These are phyloP conservation scores for Ceratocystis alfenasii DNA, from an alignment of 2,329 filamentous ascomycete genomes.

Conservation along the genomic window DNA sequence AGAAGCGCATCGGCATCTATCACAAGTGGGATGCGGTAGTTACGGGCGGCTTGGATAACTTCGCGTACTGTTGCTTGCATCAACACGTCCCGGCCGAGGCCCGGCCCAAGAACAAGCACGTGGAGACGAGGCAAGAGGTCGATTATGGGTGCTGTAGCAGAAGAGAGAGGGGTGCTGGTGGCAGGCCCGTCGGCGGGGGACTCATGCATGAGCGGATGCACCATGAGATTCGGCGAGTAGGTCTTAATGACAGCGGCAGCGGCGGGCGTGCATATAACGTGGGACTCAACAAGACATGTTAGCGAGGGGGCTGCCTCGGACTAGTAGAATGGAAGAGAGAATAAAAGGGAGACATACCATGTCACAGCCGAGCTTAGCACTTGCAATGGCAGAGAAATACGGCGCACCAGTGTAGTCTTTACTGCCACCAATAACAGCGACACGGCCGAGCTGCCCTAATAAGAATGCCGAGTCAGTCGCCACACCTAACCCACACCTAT, in stretches of 20 bases:
- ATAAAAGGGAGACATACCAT: constrained; percentile 47
- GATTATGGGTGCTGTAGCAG: constrained; percentile 51
- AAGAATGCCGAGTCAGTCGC: neutral
- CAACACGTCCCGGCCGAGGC: constrained; percentile 74
- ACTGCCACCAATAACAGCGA: constrained; percentile 89
- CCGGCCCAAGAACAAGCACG: constrained; percentile 84
- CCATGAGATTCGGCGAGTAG: constrained; percentile 97
- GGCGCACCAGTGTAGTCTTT: constrained; percentile 95
- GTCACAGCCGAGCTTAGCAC: constrained; percentile 76
- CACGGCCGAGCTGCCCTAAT: constrained; percentile 75
- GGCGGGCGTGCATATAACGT: constrained; percentile 88
- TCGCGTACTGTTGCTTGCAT: constrained; percentile 78
- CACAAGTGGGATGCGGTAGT: constrained; percentile 63
- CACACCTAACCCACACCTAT: too few relatives aligned
- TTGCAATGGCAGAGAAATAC: constrained; percentile 97
- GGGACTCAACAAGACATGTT: constrained; percentile 44
- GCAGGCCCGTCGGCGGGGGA: constrained; percentile 24
- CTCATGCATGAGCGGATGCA: constrained; percentile 91
- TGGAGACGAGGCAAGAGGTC: constrained; percentile 77
- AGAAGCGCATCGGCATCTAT: constrained; percentile 83
- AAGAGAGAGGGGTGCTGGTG: constrained; percentile 31
- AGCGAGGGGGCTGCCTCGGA: neutral
- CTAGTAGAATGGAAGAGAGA: neutral
- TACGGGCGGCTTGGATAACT: constrained; percentile 67
- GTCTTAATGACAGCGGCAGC: constrained; percentile 88